Conservation (phyloP, 495 filamentous ascomycete genomes). For the Cenococcum geophilum region DNA sequence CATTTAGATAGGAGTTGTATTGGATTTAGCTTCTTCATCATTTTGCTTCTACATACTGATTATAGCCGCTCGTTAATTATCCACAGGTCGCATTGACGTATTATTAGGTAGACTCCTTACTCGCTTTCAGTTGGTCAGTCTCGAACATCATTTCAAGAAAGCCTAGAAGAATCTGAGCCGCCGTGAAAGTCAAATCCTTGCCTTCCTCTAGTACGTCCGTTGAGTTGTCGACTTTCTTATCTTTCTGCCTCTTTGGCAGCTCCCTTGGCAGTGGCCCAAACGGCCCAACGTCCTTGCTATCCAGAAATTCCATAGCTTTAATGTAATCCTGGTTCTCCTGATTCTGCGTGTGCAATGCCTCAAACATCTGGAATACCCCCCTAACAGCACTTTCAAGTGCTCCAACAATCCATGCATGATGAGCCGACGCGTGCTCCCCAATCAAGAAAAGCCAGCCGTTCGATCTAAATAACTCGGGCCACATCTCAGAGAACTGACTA, state of each 20-base stretch:
- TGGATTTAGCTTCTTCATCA: too few species aligned
- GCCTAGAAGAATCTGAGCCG: not conserved
- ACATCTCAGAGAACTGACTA: slow-evolving; percentile 40
- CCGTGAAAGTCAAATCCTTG: not conserved
- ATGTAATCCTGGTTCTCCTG: not conserved
- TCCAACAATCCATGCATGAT: slow-evolving; percentile 29
- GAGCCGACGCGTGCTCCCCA: slow-evolving; percentile 26
- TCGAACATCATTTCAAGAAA: not conserved
- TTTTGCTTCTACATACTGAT: too few species aligned
- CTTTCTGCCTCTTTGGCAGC: not conserved
- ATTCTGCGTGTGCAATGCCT: not conserved
- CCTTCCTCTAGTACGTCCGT: not conserved
- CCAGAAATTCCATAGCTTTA: not conserved
- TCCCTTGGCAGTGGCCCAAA: not conserved
- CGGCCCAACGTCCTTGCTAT: not conserved
- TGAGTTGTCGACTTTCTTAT: not conserved
- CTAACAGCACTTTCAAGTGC: slow-evolving; percentile 22
- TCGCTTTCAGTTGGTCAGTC: not conserved
- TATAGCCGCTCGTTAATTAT: too few species aligned
- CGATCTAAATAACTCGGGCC: slow-evolving; percentile 30
- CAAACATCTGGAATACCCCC: slow-evolving; percentile 21
- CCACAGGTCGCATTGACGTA: too few species aligned
- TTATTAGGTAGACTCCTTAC: too few species aligned
- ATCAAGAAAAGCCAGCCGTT: slow-evolving; percentile 19
- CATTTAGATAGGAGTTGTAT: too few species aligned